Base-by-base conservation (phyloP, 2,329 filamentous ascomycete genomes). In the Claviceps sp. region DNA sequence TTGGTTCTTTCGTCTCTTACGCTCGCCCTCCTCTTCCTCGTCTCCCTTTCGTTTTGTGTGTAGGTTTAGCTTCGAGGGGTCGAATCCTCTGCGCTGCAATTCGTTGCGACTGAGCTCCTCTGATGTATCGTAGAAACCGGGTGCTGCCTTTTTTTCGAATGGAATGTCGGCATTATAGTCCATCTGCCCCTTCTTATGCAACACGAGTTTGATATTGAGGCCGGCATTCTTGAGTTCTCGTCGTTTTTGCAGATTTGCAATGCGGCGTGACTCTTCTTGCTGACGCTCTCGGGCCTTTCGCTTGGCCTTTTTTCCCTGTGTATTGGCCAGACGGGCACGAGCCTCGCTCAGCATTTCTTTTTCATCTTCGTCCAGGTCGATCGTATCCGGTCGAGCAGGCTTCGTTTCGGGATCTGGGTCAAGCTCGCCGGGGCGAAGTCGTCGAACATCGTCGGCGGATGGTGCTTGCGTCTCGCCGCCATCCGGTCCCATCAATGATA, bases 261-360 rank as follows among this genome's bases (percentile, higher is more conserved):
- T 71, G 51, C 93, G 80, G 54, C 91, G 82, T 14, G 90, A 95
- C 71, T 97, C 91, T 65, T 98, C 93, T 59, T 98, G 78, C 65
- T 97, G 91, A 56, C 93, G 79, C 69, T 98, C 93, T 62, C 93
- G 81, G 37, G 93, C 93, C 76, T 98, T 98, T 59, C 93, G 77
- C 76, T 98, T 98, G 6, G 93, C 93, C 73, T 98, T 98, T 72
- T 98, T 98, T 65, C 93, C 93, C 69, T 97, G 93, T 11, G 93
- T 97, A 63, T 98, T 98, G 56, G 93, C 93, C 57, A 98, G 74
- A 71, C 93, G 88, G 52, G 93, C 93, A 64, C 93, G 87, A 59
- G 93, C 93, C 71, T 98, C 93, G 65, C 90, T 96, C 62, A 98
- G 71, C 93, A 98, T 98, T 70, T 98, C 93, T 73, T 98, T 97